Evolutionary conservation across 1,139 yeast genomes (phyloP).

Genomic region (Saccharomyces hybrid): DNA sequence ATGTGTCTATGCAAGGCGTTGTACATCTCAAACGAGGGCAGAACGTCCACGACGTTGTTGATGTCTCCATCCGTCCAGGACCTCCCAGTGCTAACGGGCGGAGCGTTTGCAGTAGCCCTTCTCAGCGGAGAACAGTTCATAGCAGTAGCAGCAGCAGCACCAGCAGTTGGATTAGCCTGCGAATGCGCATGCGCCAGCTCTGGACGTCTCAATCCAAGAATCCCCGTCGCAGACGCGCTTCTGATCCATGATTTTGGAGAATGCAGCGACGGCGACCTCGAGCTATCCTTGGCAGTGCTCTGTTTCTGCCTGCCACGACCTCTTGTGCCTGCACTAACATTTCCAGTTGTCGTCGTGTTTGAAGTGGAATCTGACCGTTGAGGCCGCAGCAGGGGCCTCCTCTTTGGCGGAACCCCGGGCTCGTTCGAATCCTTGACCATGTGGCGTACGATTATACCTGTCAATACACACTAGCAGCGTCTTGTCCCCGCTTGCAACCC

Average conservation of each 20-base stretch:
- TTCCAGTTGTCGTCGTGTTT: not conserved
- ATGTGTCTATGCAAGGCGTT: constrained; percentile 27
- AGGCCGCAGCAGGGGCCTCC: not conserved
- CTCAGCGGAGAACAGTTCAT: constrained; percentile 5
- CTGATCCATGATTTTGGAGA: constrained; percentile 17
- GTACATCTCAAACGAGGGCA: constrained; percentile 28
- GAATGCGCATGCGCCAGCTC: not conserved
- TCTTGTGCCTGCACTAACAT: not conserved
- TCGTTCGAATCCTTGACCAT: not conserved
- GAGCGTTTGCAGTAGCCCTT: constrained; percentile 2
- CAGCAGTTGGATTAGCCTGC: not conserved
- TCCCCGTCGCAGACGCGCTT: constrained; percentile 18
- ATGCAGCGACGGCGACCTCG: constrained; percentile 1
- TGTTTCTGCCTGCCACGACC: constrained; percentile 6
- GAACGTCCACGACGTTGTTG: constrained; percentile 15
- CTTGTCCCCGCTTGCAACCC: not conserved
- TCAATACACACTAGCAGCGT: not conserved
- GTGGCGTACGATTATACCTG: not conserved
- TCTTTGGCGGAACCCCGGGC: not conserved
- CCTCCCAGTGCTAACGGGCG: not conserved
- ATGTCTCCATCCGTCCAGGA: not conserved
- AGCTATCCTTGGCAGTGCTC: not conserved
- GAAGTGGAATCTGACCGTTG: not conserved
- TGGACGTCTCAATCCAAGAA: constrained; percentile 10
- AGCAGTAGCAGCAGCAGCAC: not conserved